These are phyloP conservation scores for Pichia norvegensis DNA, from an alignment of 1,139 yeast genomes.

Conservation along the genomic window DNA sequence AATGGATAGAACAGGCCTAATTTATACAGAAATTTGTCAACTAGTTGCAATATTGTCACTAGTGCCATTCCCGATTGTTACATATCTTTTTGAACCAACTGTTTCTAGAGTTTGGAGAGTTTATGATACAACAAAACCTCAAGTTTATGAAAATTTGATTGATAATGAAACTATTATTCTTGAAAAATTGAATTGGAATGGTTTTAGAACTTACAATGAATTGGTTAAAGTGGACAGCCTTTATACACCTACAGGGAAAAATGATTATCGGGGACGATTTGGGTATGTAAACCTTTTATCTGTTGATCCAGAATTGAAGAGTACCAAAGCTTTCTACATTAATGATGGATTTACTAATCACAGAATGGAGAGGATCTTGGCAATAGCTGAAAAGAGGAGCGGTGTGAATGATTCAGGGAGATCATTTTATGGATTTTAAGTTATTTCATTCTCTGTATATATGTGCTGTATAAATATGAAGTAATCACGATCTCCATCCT, in stretches of 20 bases:
- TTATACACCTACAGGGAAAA: slow-evolving; percentile 31
- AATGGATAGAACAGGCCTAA: slow-evolving; percentile 47
- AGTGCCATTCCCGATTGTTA: slow-evolving; percentile 44
- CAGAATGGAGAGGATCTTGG: slow-evolving; percentile 81
- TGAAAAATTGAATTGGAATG: slow-evolving; percentile 61
- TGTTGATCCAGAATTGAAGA: slow-evolving; percentile 31
- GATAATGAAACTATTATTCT: slow-evolving; percentile 58
- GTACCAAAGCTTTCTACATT: slow-evolving; percentile 43
- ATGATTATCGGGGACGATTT: slow-evolving; percentile 27
- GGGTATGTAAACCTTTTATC: slow-evolving; percentile 61
- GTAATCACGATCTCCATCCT: slow-evolving; percentile 7
- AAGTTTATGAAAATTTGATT: slow-evolving; percentile 54
- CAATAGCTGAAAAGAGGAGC: slow-evolving; percentile 59
- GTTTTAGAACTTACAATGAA: slow-evolving; percentile 58
- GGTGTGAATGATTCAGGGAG: slow-evolving; percentile 61
- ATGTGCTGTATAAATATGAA: neutral
- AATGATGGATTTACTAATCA: slow-evolving; percentile 73
- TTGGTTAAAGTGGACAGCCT: slow-evolving; percentile 44
- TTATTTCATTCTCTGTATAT: neutral
- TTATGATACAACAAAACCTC: slow-evolving; percentile 56
- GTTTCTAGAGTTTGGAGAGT: slow-evolving; percentile 67
- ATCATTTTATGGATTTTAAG: slow-evolving; percentile 24
- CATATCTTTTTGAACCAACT: slow-evolving; percentile 55
- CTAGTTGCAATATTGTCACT: slow-evolving; percentile 35
- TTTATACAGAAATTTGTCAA: slow-evolving; percentile 48